Base-by-base conservation (phyloP, 805 yeast species). In the Starmerella bombi region DNA sequence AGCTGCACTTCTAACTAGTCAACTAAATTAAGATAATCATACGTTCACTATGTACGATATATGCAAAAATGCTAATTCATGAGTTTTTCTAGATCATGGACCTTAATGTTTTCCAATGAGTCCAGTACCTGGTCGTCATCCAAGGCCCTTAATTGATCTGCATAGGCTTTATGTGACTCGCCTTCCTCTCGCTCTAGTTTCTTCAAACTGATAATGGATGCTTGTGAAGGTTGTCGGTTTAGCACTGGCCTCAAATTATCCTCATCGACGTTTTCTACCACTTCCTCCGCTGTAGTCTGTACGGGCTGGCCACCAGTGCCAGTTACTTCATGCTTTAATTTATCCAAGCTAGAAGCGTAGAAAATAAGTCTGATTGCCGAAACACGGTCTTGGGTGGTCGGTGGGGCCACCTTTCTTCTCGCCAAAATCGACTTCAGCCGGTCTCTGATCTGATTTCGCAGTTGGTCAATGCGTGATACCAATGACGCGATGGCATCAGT, bases 141-240 rank as follows among this genome's bases (percentile, higher is more conserved):
- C 5, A 31, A 33, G 5, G 32, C 34, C 20, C 29, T 19, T n/a
- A 42, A 15, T 15, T 33, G 29, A 8, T 42, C 45, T n/a, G 46
- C 74, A 16, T 93, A 93, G 76, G 84, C 75, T 61, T 80, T 75
- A 59, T 82, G 94, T 48, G 84, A 70, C 54, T 81, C 93, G 52
- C 95, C 96, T 64, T 85, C 96, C 57, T 85, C 96, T 45, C 76
- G 77, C 56, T 84, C 94, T 58, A 80, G 83, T 48, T 71, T 72
- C 57, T 74, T 48, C 28, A 53, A 43, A 23, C 51, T 48, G 20
- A 23, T 75, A 9, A 71, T 51, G 2, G 62, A 58, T 2, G 58
- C 53, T 6, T 43, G 38, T 8, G 59, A 52, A 5, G 59, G 48
- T 32, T 48, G 40, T 6, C 63, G 48, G 32, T 48, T 44, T 10